Evolutionary conservation across 768 basidiomycete species (phyloP).

Genomic region (Rhodotorula toruloides): DNA sequence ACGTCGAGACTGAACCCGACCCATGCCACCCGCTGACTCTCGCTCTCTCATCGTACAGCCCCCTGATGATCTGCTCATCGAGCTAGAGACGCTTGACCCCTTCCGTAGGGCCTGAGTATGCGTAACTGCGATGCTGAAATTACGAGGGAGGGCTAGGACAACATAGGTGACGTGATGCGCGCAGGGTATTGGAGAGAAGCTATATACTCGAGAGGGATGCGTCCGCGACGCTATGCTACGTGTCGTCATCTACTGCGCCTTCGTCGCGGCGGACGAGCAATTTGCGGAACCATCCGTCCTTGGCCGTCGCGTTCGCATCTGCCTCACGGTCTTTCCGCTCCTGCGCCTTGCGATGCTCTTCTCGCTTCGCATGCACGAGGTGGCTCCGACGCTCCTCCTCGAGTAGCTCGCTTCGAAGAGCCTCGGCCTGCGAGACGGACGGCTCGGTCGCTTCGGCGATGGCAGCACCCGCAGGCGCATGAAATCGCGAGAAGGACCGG

Average conservation of each 20-base stretch:
- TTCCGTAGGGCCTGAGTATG: background rate
- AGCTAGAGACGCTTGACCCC: conserved; percentile 9
- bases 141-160: too few relatives aligned
- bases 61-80: background rate
- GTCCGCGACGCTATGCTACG: too few relatives aligned
- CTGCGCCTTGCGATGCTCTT: background rate
- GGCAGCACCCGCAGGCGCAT: background rate
- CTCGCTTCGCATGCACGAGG: conserved; percentile 4
- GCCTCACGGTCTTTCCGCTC: conserved; percentile 13
- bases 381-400: conserved; percentile 31
- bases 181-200: too few relatives aligned
- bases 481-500: conserved; percentile 4
- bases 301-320: background rate
- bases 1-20: too few relatives aligned
- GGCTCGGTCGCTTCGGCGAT: too few relatives aligned
- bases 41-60: background rate
- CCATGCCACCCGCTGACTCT: too few relatives aligned
- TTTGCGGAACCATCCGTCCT: conserved; percentile 9
- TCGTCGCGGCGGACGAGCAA: conserved; percentile 1
- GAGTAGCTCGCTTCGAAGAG: conserved; percentile 26
- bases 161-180: too few relatives aligned
- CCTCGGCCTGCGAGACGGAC: conserved; percentile 25
- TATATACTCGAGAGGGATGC: background rate
- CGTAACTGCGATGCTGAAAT: too few relatives aligned
- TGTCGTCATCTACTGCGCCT: too few relatives aligned